A percentile compares a stretch with the other conserved stretches of the same genome.
Conservation (phyloP, 1,139 yeast genomes). For the Magnusiomyces ingens region DNA sequence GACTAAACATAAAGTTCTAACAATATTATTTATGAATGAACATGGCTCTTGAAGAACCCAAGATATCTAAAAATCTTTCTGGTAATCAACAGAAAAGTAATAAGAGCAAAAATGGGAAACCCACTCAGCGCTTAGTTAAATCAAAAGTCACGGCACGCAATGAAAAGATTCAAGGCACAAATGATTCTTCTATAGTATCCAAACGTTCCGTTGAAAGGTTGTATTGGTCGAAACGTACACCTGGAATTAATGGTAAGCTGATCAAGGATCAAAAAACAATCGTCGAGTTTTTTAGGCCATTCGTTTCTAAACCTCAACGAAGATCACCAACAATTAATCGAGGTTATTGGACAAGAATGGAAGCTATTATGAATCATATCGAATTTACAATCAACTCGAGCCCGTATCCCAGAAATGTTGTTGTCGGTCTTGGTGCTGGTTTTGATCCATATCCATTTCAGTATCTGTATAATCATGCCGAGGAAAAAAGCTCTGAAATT, state of each 20-base stretch:
- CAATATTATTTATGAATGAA: too few species aligned
- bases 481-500: slow-evolving; percentile 28
- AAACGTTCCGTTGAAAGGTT: slow-evolving; percentile 71
- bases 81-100: too few species aligned
- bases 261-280: slow-evolving; percentile 12
- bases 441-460: slow-evolving; percentile 61
- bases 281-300: slow-evolving; percentile 53
- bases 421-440: slow-evolving; percentile 77
- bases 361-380: slow-evolving; percentile 53
- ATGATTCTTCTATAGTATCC: slow-evolving; percentile 76
- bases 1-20: too few species aligned
- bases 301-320: slow-evolving; percentile 62
- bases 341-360: slow-evolving; percentile 80
- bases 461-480: slow-evolving; percentile 38
- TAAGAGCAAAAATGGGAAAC: too few species aligned
- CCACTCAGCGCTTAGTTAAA: background rate
- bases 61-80: too few species aligned
- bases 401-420: slow-evolving; percentile 25
- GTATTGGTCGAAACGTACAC: slow-evolving; percentile 41
- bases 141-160: slow-evolving; percentile 4
- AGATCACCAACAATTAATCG: slow-evolving; percentile 77
- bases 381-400: slow-evolving; percentile 27
- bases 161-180: slow-evolving; percentile 67
- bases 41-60: too few species aligned
- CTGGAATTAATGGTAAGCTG: slow-evolving; percentile 31